phyloP scores from a whole-genome alignment of 1,139 yeast genomes.

The Blastobotrys apis region DNA sequence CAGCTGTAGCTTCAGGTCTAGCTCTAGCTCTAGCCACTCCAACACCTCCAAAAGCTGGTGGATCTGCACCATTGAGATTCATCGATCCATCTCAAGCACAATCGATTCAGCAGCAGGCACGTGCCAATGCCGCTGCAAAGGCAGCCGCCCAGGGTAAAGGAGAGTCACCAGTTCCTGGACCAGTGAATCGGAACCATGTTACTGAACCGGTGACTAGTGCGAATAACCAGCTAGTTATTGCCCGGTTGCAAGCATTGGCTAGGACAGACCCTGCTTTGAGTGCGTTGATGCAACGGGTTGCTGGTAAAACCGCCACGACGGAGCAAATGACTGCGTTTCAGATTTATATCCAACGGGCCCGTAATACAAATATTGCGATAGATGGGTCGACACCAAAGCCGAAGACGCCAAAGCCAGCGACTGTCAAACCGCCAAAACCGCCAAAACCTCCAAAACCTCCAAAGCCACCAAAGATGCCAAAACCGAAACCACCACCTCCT shows the following conservation, averaged over 20 bases:
- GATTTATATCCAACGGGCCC: conserved; percentile 68
- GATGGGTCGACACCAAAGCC: conserved; percentile 5
- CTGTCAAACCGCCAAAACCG: conserved; percentile 3
- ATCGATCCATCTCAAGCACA: conserved; percentile 7
- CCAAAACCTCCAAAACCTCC: conserved; percentile 2
- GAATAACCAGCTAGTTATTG: conserved; percentile 74
- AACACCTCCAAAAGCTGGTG: not conserved
- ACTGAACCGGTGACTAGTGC: conserved; percentile 18
- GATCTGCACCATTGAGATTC: not conserved
- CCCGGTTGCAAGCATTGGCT: conserved; percentile 78
- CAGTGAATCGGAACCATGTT: conserved; percentile 13
- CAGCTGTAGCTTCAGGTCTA: not conserved
- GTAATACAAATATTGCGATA: conserved; percentile 60
- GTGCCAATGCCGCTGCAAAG: conserved; percentile 1
- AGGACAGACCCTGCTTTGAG: conserved; percentile 63
- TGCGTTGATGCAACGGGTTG: conserved; percentile 74
- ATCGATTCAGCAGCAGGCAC: not conserved
- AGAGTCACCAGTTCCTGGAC: conserved; percentile 5
- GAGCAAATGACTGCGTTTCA: conserved; percentile 74
- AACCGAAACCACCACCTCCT: conserved; percentile 9
- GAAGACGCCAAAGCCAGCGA: not conserved
- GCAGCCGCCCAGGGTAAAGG: not conserved
- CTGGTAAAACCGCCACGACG: conserved; percentile 69
- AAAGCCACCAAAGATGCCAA: conserved; percentile 3
- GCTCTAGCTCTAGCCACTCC: too few species aligned